These are phyloP conservation scores for Stagonosporopsis chrysanthemi DNA, from an alignment of 2,329 filamentous ascomycete genomes.

Conservation along the genomic window DNA sequence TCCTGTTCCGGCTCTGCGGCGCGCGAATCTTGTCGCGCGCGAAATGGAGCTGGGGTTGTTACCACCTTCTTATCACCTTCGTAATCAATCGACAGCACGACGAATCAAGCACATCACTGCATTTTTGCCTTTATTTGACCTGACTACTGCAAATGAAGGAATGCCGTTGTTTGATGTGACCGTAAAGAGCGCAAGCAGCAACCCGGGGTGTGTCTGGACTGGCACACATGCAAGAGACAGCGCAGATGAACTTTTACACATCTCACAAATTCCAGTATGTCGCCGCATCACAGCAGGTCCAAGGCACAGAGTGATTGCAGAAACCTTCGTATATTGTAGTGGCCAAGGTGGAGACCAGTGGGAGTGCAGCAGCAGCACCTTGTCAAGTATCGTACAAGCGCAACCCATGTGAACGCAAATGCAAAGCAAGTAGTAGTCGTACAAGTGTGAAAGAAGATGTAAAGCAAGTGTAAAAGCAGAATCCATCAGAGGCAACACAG, in stretches of 20 bases:
- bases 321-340: not conserved
- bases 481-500: not conserved
- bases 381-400: not conserved
- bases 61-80: constrained; percentile 12
- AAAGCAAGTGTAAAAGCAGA: not conserved
- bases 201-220: not conserved
- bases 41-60: not conserved
- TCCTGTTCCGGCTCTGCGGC: not conserved
- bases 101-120: constrained; percentile 2
- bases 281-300: not conserved
- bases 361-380: not conserved
- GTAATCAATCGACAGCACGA: constrained; percentile 16
- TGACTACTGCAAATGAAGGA: not conserved
- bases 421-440: no score
- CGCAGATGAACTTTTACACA: no score
- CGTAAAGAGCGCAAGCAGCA: not conserved
- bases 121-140: not conserved
- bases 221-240: no score
- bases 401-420: not conserved
- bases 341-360: not conserved
- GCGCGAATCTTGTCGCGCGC: not conserved
- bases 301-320: not conserved
- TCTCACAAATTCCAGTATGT: no score
- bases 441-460: not conserved
- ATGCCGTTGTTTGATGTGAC: not conserved